Percentiles rank a stretch among this genome's conserved stretches.
Conservation (phyloP, 2,329 filamentous ascomycete genomes). For the Microcera coccophila region DNA sequence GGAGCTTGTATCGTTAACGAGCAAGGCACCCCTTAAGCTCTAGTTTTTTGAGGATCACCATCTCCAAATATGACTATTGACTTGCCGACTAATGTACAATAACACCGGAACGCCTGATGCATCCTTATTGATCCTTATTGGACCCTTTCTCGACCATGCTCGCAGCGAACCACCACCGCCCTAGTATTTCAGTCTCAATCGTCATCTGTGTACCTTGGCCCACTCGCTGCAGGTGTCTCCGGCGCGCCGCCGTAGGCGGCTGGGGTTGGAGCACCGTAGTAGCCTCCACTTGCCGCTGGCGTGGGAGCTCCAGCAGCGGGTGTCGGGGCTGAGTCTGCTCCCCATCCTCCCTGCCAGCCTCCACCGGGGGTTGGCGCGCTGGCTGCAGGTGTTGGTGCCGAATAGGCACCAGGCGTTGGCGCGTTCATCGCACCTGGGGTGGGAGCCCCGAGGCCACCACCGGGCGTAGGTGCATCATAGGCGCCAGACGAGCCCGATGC, state of each 20-base stretch:
- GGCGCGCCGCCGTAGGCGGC: slow-evolving; percentile 54
- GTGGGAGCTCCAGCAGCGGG: slow-evolving; percentile 65
- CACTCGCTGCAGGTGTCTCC: slow-evolving; percentile 60
- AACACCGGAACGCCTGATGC: slow-evolving; percentile 11
- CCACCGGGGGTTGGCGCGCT: slow-evolving; percentile 68
- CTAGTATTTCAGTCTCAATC: slow-evolving; percentile 8
- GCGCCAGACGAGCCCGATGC: slow-evolving; percentile 40
- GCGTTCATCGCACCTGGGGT: slow-evolving; percentile 62
- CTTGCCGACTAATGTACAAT: not conserved
- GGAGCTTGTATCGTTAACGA: no score
- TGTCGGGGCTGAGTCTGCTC: slow-evolving; percentile 61
- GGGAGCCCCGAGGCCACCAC: slow-evolving; percentile 56
- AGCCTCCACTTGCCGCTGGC: slow-evolving; percentile 59
- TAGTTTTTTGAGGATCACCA: no score
- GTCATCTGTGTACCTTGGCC: slow-evolving; percentile 52
- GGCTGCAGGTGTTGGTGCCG: slow-evolving; percentile 60
- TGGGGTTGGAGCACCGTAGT: slow-evolving; percentile 61
- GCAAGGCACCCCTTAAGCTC: no score
- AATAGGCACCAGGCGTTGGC: slow-evolving; percentile 66
- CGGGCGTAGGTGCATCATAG: slow-evolving; percentile 69
- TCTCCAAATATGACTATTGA: not conserved
- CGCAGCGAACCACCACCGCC: not conserved
- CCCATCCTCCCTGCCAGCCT: slow-evolving; percentile 57
- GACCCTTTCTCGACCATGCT: not conserved
- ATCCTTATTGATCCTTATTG: not conserved